Evolutionary conservation across 345 rosid species (phyloP).

Genomic region (Ricinus communis): DNA sequence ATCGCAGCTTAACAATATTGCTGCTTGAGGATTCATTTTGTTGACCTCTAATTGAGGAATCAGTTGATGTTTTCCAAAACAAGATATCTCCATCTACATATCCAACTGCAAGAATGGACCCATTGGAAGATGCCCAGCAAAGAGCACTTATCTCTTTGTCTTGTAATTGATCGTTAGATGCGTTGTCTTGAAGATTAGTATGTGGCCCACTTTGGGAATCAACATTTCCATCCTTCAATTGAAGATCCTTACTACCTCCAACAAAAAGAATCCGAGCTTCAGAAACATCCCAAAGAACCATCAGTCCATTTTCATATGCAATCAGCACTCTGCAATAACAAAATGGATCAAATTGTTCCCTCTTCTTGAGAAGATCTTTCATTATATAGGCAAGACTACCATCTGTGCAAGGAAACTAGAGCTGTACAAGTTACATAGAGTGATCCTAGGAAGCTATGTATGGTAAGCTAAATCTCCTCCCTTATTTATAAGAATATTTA

Average conservation of each 20-base stretch:
- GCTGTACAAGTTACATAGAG: too few relatives aligned
- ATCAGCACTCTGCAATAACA: conserved; percentile 84
- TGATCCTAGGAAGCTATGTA: too few relatives aligned
- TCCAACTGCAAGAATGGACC: conserved; percentile 84
- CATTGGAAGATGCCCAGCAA: conserved; percentile 84
- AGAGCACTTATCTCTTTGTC: conserved; percentile 85
- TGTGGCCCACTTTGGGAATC: conserved; percentile 36
- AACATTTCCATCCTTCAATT: conserved; percentile 43
- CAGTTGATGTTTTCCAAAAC: conserved; percentile 60
- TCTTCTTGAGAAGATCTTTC: too few relatives aligned
- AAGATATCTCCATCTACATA: conserved; percentile 85
- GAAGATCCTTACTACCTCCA: conserved; percentile 71
- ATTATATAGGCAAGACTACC: too few relatives aligned
- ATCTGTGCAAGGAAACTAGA: too few relatives aligned
- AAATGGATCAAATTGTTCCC: too few relatives aligned
- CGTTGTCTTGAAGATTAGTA: conserved; percentile 29
- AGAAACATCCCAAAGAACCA: conserved; percentile 83
- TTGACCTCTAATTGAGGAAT: conserved; percentile 35
- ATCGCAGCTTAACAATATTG: conserved; percentile 62
- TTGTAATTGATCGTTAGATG: conserved; percentile 34
- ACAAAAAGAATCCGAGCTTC: conserved; percentile 52
- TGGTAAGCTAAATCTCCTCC: too few relatives aligned
- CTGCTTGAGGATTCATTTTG: conserved; percentile 42
- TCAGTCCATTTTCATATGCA: conserved; percentile 70
- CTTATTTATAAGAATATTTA: too few relatives aligned